Evolutionary conservation across 2,329 filamentous ascomycete genomes (phyloP), one percentile per base, ranked within the genome.

Genomic region (Drechslera avenae): DNA sequence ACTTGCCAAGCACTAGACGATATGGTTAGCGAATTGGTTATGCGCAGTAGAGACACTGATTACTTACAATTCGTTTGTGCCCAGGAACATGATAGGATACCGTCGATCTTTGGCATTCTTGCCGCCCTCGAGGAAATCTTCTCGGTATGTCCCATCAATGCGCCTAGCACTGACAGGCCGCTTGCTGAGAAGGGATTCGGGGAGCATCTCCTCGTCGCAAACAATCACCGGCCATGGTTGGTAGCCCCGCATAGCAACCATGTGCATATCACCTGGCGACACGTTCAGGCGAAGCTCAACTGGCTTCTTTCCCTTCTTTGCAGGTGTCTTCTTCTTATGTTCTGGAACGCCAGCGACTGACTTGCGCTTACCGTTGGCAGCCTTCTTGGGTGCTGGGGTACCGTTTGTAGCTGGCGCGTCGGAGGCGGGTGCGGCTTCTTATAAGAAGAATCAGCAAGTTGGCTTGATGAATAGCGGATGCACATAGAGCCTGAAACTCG

Each of bases 1-100:
- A 86, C 83, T 59, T 93, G 90, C 93, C 93, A 99, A 31, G 90
- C 89, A 76, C 94, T 99, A 63, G 42, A 6, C 10, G 14, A 17
- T 4, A 31, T 19, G 30, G 31, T 64, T 30, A 64, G 53, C 16
- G 56, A 23, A 43, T 6, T n/a, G 7, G 19, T 30, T 5, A 9
- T 39, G 18, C 2, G 13, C 3, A 6, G 6, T 18, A 12, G 7
- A 4, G 4, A n/a, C 18, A n/a, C 18, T 54, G 31, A 36, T 26
- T 3, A 85, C 93, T 85, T 78, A 99, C 94, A 99, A 97, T 81
- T 97, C 93, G 68, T 97, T 97, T 31, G 92, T 96, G 58, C 85
- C 81, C 42, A 97, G 79, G 73, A 96, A 97, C 93, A 97, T 97
- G 68, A 97, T 86, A 4, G 93, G 90, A 72, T 91, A 97, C 23